Conservation (phyloP, 2,329 filamentous ascomycete species). For the Monilinia polystroma region DNA sequence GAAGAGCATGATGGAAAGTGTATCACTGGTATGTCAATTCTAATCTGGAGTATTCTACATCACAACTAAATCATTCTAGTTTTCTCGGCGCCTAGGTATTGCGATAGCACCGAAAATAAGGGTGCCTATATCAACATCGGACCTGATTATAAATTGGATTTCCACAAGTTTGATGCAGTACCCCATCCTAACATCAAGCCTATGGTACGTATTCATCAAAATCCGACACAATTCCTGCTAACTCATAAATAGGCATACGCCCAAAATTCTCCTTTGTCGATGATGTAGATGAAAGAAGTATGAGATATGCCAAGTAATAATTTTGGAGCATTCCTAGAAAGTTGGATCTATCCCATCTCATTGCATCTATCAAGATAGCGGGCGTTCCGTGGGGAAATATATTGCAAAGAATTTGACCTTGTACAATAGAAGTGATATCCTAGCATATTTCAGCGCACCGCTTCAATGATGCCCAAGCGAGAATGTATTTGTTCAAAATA, state of each 20-base stretch:
- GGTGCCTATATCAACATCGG: slow-evolving; percentile 98
- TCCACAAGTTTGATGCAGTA: slow-evolving; percentile 92
- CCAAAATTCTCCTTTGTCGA: slow-evolving; percentile 74
- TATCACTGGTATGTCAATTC: slow-evolving; percentile 69
- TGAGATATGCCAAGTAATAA: not conserved
- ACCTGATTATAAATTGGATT: slow-evolving; percentile 85
- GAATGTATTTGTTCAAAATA: slow-evolving; percentile 12
- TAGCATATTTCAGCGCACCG: not conserved
- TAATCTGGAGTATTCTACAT: not conserved
- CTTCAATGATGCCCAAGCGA: slow-evolving; percentile 3
- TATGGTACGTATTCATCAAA: slow-evolving; percentile 58
- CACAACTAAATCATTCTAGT: slow-evolving; percentile 50
- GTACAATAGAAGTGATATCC: slow-evolving; percentile 17
- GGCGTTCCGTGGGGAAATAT: not conserved
- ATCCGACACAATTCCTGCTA: slow-evolving; percentile 12
- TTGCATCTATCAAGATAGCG: slow-evolving; percentile 11
- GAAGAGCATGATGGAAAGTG: slow-evolving; percentile 94
- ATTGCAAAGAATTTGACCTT: slow-evolving; percentile 8
- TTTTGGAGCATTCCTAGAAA: slow-evolving; percentile 8
- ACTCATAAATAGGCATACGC: slow-evolving; percentile 63
- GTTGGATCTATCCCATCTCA: slow-evolving; percentile 20
- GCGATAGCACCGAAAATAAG: slow-evolving; percentile 96
- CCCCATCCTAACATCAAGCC: slow-evolving; percentile 94
- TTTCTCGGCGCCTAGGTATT: slow-evolving; percentile 96
- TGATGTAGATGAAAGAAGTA: slow-evolving; percentile 28